Evolutionary conservation across 805 yeast species (phyloP).

Genomic region (Isabelozyma rhagii): DNA sequence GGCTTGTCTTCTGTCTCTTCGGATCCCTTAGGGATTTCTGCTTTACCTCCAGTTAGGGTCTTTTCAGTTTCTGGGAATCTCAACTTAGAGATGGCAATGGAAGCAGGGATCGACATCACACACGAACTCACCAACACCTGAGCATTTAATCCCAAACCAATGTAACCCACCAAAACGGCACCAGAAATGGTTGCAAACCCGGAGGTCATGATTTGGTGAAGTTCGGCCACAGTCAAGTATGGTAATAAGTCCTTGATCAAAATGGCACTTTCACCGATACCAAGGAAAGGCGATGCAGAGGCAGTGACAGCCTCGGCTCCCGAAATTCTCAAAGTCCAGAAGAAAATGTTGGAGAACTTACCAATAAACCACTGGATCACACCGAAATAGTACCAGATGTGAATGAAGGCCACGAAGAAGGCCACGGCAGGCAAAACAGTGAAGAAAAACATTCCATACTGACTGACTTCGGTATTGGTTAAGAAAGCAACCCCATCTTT

Average conservation of each 20-base stretch:
- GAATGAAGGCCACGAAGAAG: slow-evolving; percentile 62
- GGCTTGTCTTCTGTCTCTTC: slow-evolving; percentile 31
- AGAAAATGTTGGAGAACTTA: slow-evolving; percentile 56
- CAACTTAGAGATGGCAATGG: slow-evolving; percentile 57
- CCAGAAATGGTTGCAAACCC: slow-evolving; percentile 67
- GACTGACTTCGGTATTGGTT: slow-evolving; percentile 39
- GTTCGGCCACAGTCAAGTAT: slow-evolving; percentile 56
- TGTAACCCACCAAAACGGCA: slow-evolving; percentile 59
- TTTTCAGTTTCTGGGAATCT: slow-evolving; percentile 59
- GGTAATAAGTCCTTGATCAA: slow-evolving; percentile 59
- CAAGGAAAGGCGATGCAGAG: slow-evolving; percentile 65
- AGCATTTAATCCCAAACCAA: slow-evolving; percentile 59
- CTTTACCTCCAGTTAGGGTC: slow-evolving; percentile 47
- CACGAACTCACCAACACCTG: slow-evolving; percentile 65
- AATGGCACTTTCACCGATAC: slow-evolving; percentile 64
- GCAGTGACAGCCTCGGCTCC: slow-evolving; percentile 68
- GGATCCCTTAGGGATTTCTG: slow-evolving; percentile 44
- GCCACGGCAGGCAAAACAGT: slow-evolving; percentile 60
- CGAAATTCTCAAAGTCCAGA: slow-evolving; percentile 55
- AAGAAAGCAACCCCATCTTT: slow-evolving; percentile 61
- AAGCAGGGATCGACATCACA: slow-evolving; percentile 67
- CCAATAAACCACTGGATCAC: slow-evolving; percentile 57
- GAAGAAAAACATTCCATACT: slow-evolving; percentile 48
- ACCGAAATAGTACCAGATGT: slow-evolving; percentile 58
- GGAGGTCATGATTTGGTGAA: slow-evolving; percentile 60